Base-by-base conservation (phyloP, 73 alveolate species). In the Uronychia setigera region DNA sequence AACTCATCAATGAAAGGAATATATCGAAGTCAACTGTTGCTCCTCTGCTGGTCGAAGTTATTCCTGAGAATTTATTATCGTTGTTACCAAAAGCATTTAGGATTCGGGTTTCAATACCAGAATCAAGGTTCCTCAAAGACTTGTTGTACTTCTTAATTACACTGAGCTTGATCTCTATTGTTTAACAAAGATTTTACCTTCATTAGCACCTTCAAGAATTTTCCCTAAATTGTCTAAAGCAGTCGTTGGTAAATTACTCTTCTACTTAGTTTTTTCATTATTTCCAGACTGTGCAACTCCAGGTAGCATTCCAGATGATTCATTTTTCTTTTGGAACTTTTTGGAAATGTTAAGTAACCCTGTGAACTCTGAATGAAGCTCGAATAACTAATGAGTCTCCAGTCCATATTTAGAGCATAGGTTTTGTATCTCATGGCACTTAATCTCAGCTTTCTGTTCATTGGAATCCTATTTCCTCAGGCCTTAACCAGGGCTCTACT, bases 301-400 rank as follows among this genome's bases (percentile, higher is more conserved):
- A n/a, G n/a, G n/a, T n/a, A n/a, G n/a, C n/a, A n/a, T n/a, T 11
- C 67, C 67, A 46, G 67, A 11, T 5, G 67, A 19, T 5, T 46
- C 19, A 19, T 19, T 46, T 5, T 46, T 19, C 19, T 46, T 46
- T 5, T 11, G 19, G n/a, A 11, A 11, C 67, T 46, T 46, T 46
- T 46, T 46, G 5, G 67, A 46, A 19, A 46, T 46, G 67, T 19
- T 46, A 19, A 46, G n/a, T 46, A 46, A 46, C n/a, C 67, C 67
- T 11, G 67, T 46, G 67, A 46, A 46, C 67, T 46, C 67, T 46
- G 67, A 46, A 46, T 46, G 67, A 46, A 46, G 67, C 67, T 46
- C n/a, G 67, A 11, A 46, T 19, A 46, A 19, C 19, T 46, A 19
- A 46, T 46, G 67, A 46, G n/a, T 11, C 67, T 46, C 19, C 19